Evolutionary conservation across 169 alveolate genomes (phyloP).

Genomic region (Cryptosporidium parvum): DNA sequence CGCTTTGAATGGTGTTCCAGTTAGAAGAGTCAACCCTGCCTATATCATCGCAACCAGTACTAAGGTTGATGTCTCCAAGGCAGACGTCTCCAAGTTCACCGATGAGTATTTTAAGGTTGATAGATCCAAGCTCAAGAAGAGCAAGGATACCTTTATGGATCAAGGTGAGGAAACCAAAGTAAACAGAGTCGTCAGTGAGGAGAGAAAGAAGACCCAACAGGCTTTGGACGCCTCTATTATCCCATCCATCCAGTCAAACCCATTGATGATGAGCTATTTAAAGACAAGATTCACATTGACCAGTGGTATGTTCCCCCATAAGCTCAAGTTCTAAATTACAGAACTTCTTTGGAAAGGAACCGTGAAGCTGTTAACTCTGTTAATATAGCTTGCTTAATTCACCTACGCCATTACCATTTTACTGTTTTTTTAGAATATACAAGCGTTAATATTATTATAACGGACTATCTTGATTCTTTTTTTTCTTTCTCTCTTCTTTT

Average conservation of each 20-base stretch:
- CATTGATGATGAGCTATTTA: constrained; percentile 85
- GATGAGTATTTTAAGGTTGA: constrained; percentile 83
- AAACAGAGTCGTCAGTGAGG: constrained; percentile 63
- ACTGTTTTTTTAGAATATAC: constrained; percentile 31
- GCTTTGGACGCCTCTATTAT: constrained; percentile 81
- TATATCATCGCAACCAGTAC: constrained; percentile 96
- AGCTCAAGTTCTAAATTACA: constrained; percentile 87
- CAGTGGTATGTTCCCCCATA: constrained; percentile 92
- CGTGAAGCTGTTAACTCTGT: constrained; percentile 8
- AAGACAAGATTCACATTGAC: constrained; percentile 91
- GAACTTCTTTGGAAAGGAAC: not conserved
- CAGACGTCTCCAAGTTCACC: constrained; percentile 83
- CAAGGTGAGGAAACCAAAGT: constrained; percentile 81
- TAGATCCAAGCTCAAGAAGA: constrained; percentile 78
- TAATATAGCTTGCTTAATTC: constrained; percentile 12
- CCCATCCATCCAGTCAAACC: constrained; percentile 81
- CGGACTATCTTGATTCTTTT: not conserved
- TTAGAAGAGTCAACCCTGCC: constrained; percentile 96
- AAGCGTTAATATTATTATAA: constrained; percentile 15
- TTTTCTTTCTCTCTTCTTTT: not conserved
- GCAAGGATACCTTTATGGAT: constrained; percentile 82
- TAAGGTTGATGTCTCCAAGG: constrained; percentile 86
- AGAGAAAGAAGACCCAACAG: constrained; percentile 81
- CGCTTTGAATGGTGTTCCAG: constrained; percentile 96
- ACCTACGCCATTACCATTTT: not conserved